A percentile compares a stretch with the other conserved stretches of the same genome.
Evolutionary conservation across 352 stramenopile species (phyloP).

Genomic region (Globisporangium paroecandrum): DNA sequence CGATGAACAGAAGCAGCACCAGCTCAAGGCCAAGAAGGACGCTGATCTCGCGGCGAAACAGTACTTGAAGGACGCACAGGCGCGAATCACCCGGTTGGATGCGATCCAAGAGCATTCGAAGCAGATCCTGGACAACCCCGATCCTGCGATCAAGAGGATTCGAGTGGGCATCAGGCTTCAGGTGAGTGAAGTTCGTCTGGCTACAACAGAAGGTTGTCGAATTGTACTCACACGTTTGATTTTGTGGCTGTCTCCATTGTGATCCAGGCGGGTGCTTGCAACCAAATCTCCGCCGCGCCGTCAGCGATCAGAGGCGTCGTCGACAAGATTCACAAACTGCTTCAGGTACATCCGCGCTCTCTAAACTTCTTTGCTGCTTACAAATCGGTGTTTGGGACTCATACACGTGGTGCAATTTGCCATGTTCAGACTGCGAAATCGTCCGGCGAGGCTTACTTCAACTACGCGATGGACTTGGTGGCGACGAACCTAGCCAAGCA

Average conservation of each 20-base stretch:
- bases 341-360: conserved; percentile 33
- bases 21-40: conserved; percentile 32
- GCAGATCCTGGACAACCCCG: conserved; percentile 45
- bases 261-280: conserved; percentile 63
- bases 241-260: background rate
- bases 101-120: conserved; percentile 41
- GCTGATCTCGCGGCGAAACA: conserved; percentile 35
- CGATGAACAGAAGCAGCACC: conserved; percentile 25
- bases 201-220: background rate
- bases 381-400: background rate
- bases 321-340: conserved; percentile 59
- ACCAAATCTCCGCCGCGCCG: conserved; percentile 71
- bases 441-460: conserved; percentile 58
- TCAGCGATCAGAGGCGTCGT: conserved; percentile 64
- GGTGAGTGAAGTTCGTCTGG: conserved; percentile 18
- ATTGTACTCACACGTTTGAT: background rate
- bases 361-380: background rate
- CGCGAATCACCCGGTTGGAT: conserved; percentile 45
- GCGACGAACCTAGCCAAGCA: conserved; percentile 71
- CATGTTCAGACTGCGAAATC: conserved; percentile 42
- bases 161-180: conserved; percentile 69
- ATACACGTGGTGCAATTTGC: background rate
- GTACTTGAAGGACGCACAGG: conserved; percentile 39
- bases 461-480: conserved; percentile 69
- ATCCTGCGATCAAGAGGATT: conserved; percentile 56